These are phyloP conservation scores for Backusella psychrophila DNA, from an alignment of 192 early-diverging fungal species.

Conservation along the genomic window DNA sequence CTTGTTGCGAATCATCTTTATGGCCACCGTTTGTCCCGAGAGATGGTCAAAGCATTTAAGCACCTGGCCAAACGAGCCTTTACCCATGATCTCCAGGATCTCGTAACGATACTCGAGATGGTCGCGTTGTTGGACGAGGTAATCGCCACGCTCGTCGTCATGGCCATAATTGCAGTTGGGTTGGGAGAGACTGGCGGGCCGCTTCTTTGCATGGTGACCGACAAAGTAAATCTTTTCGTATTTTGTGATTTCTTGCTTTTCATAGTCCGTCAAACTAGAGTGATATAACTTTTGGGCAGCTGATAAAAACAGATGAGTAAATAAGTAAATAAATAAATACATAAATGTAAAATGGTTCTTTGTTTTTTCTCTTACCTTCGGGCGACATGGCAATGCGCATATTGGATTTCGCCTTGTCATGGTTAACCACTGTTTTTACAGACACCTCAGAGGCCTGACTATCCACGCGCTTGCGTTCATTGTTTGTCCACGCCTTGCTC, in stretches of 20 bases:
- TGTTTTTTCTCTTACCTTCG: not conserved
- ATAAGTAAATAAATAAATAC: too few relatives aligned
- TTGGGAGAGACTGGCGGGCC: not conserved
- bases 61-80: slow-evolving; percentile 93
- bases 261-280: slow-evolving; percentile 6
- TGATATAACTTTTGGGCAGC: slow-evolving; percentile 10
- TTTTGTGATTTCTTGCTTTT: slow-evolving; percentile 6
- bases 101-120: slow-evolving; percentile 91
- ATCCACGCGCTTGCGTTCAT: not conserved
- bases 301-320: not conserved
- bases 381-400: slow-evolving; percentile 12
- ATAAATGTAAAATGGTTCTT: not conserved
- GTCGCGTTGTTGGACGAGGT: slow-evolving; percentile 80
- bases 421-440: not conserved
- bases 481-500: slow-evolving; percentile 4
- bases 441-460: slow-evolving; percentile 2
- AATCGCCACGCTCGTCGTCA: slow-evolving; percentile 94
- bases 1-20: slow-evolving; percentile 95
- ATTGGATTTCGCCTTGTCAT: not conserved
- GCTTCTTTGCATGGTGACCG: slow-evolving; percentile 30
- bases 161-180: slow-evolving; percentile 9
- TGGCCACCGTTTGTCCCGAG: slow-evolving; percentile 74
- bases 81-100: slow-evolving; percentile 82
- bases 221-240: slow-evolving; percentile 9
- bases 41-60: slow-evolving; percentile 91